These are phyloP conservation scores for Arthrinium puccinioides DNA, from an alignment of 2,329 filamentous ascomycete genomes.

Conservation along the genomic window DNA sequence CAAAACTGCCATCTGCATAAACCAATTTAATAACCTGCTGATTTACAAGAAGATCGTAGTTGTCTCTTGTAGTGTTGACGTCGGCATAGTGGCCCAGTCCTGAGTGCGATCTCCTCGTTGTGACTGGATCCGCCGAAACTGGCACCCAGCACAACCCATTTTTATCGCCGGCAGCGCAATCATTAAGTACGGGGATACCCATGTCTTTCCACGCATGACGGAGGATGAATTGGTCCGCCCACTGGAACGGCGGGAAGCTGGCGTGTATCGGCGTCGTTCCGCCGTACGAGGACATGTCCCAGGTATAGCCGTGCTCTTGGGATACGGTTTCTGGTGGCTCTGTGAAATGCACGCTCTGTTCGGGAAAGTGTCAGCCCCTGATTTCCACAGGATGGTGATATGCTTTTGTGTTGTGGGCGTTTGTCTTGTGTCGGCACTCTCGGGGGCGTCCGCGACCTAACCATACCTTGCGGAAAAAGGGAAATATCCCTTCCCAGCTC, in stretches of 20 bases:
- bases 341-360: slow-evolving; percentile 24
- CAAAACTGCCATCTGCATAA: slow-evolving; percentile 6
- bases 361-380: too few species aligned
- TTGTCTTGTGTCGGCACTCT: background rate
- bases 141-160: slow-evolving; percentile 24
- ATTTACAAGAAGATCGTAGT: slow-evolving; percentile 18
- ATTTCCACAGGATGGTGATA: too few species aligned
- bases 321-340: slow-evolving; percentile 16
- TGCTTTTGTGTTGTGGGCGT: background rate
- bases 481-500: slow-evolving; percentile 27
- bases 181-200: slow-evolving; percentile 13
- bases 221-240: slow-evolving; percentile 15
- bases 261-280: slow-evolving; percentile 22
- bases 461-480: slow-evolving; percentile 29
- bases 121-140: slow-evolving; percentile 20
- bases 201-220: slow-evolving; percentile 15
- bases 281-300: slow-evolving; percentile 22
- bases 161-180: slow-evolving; percentile 23
- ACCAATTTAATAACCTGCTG: slow-evolving; percentile 19
- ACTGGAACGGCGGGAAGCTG: slow-evolving; percentile 24
- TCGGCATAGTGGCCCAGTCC: slow-evolving; percentile 22
- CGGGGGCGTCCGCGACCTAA: too few species aligned
- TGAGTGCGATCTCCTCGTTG: slow-evolving; percentile 20
- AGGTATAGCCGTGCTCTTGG: slow-evolving; percentile 23
- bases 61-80: slow-evolving; percentile 13